These are phyloP conservation scores for Dissophora ornata DNA, from an alignment of 192 early-diverging fungal genomes.

Conservation along the genomic window DNA sequence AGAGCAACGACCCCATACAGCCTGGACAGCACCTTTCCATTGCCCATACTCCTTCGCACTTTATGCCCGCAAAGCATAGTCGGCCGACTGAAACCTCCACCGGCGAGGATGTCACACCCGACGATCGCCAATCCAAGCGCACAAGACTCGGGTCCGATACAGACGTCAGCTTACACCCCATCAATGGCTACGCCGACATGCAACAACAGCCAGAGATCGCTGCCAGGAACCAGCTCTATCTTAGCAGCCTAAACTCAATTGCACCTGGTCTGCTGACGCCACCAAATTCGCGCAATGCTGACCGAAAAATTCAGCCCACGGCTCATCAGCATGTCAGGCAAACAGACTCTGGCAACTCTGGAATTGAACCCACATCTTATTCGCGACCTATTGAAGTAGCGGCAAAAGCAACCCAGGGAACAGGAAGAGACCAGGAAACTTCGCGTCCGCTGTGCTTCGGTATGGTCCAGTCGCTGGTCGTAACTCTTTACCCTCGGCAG, in stretches of 20 bases:
- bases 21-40: background rate
- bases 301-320: slow-evolving; percentile 6
- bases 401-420: background rate
- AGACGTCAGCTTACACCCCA: background rate
- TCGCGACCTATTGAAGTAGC: background rate
- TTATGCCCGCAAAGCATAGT: slow-evolving; percentile 13
- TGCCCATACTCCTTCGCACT: background rate
- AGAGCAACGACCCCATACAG: background rate
- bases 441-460: slow-evolving; percentile 48
- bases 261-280: slow-evolving; percentile 6
- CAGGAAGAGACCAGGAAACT: background rate
- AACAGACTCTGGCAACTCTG: background rate
- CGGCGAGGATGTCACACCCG: background rate
- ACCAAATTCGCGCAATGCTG: background rate
- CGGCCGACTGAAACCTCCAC: slow-evolving; percentile 1
- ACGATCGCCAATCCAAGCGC: slow-evolving; percentile 8
- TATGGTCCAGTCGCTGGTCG: slow-evolving; percentile 47
- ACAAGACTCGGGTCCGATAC: background rate
- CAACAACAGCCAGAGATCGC: background rate
- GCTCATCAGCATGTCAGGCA: background rate
- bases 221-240: background rate
- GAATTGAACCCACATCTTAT: background rate
- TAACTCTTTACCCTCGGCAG: slow-evolving; percentile 53
- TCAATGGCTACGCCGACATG: background rate
- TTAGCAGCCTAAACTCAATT: background rate